Conservation (phyloP, 2,329 filamentous ascomycete genomes). For the Fonsecaea multimorphosa region DNA sequence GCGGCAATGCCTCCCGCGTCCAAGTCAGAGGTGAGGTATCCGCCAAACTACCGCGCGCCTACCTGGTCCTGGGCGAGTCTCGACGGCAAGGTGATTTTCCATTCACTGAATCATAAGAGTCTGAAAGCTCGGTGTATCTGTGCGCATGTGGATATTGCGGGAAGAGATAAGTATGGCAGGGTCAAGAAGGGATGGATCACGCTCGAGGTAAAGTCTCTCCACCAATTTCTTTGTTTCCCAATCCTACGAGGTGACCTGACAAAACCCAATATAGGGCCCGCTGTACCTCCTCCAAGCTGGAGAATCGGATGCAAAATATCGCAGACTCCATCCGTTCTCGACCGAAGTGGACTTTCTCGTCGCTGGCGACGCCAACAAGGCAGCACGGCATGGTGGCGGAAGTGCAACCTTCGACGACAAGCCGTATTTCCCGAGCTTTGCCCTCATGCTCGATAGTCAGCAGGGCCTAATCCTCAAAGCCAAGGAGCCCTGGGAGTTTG, state of each 20-base stretch:
- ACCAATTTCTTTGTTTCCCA: background rate
- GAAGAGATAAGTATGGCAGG: background rate
- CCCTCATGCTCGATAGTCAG: background rate
- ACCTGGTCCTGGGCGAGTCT: background rate
- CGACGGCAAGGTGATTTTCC: background rate
- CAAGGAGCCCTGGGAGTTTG: background rate
- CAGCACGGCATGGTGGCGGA: background rate
- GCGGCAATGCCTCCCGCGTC: slow-evolving; percentile 2
- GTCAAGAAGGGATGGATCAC: slow-evolving; percentile 1
- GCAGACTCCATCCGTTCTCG: background rate
- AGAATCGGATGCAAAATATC: background rate
- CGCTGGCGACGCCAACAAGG: background rate
- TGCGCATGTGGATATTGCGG: slow-evolving; percentile 2
- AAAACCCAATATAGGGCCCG: background rate
- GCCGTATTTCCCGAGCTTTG: background rate
- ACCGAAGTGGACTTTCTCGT: background rate
- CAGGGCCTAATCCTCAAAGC: background rate
- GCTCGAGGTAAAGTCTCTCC: background rate
- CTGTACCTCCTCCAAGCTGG: background rate
- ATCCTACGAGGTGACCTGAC: background rate
- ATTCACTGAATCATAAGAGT: background rate
- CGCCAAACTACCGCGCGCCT: background rate
- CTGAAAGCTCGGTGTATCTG: background rate
- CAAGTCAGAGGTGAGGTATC: slow-evolving; percentile 2
- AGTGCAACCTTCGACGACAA: background rate